phyloP scores from a whole-genome alignment of 331 rosid species.

The Malus hybrid region DNA sequence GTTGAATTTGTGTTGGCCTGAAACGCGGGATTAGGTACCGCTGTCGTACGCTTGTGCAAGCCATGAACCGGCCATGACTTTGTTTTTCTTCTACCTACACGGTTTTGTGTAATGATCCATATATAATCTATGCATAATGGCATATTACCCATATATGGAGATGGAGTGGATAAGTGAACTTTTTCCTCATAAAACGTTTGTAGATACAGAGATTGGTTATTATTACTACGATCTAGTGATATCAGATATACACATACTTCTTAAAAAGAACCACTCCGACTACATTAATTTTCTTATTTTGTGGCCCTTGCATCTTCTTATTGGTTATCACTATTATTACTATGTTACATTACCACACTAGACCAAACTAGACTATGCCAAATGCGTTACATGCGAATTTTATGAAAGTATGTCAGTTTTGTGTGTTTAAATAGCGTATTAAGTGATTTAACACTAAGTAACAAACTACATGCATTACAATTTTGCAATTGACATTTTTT shows the following conservation, averaged over 20 bases:
- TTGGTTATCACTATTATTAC: too few relatives aligned
- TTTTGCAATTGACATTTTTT: background rate
- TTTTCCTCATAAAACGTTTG: background rate
- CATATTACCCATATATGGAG: background rate
- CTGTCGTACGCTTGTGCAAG: slow-evolving; percentile 24
- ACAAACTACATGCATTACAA: background rate
- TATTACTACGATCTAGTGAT: background rate
- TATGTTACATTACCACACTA: background rate
- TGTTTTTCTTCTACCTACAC: slow-evolving; percentile 8
- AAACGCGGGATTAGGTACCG: slow-evolving; percentile 9
- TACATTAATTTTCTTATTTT: too few relatives aligned
- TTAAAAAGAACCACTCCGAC: background rate
- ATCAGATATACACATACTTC: too few relatives aligned
- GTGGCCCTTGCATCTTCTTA: background rate
- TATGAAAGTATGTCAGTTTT: background rate
- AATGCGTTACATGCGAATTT: background rate
- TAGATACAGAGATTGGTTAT: too few relatives aligned
- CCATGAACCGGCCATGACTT: slow-evolving; percentile 4
- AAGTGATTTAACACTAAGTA: background rate
- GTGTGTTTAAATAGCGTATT: background rate
- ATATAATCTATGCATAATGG: background rate
- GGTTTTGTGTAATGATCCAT: slow-evolving; percentile 2
- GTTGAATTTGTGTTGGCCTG: background rate
- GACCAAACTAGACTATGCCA: background rate
- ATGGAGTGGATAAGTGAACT: background rate